Percentiles rank a stretch among this genome's conserved stretches.
Conservation (phyloP, 2,329 filamentous ascomycete genomes). For the Phialocephala subalpina region DNA sequence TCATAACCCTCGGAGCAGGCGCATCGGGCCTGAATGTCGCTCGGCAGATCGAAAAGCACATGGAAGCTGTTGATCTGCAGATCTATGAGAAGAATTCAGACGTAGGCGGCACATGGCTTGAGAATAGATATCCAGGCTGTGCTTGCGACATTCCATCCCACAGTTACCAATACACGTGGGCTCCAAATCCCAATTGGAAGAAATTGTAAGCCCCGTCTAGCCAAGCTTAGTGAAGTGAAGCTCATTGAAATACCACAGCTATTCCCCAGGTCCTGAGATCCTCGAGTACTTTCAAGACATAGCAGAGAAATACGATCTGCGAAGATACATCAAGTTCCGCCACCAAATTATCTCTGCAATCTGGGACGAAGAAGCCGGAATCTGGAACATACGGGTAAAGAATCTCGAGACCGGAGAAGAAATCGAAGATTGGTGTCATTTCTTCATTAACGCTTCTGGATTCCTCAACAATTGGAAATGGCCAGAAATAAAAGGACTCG, state of each 20-base stretch:
- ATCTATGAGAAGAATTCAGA: conserved; percentile 13
- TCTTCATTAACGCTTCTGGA: conserved; percentile 58
- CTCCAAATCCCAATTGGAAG: conserved; percentile 2
- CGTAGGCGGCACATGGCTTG: conserved; percentile 11
- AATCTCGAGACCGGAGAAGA: conserved; percentile 43
- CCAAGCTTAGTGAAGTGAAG: background rate
- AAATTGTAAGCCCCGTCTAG: background rate
- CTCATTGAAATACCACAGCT: conserved; percentile 4
- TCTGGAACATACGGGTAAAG: conserved; percentile 25
- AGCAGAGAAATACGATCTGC: background rate
- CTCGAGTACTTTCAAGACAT: background rate
- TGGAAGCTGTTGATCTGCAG: background rate
- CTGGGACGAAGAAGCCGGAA: conserved; percentile 26
- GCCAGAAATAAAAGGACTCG: background rate
- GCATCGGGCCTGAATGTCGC: conserved; percentile 3
- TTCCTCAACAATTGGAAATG: conserved; percentile 9
- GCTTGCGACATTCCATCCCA: conserved; percentile 5
- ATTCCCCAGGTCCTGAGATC: background rate
- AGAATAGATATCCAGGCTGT: conserved; percentile 8
- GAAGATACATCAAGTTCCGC: conserved; percentile 44
- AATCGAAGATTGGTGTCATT: conserved; percentile 56
- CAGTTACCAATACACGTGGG: conserved; percentile 4
- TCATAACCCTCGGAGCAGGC: conserved; percentile 9
- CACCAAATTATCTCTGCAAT: conserved; percentile 50
- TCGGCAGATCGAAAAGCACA: background rate